phyloP scores from a whole-genome alignment of 106 monocot species.

The Dendrobium huoshanense region DNA sequence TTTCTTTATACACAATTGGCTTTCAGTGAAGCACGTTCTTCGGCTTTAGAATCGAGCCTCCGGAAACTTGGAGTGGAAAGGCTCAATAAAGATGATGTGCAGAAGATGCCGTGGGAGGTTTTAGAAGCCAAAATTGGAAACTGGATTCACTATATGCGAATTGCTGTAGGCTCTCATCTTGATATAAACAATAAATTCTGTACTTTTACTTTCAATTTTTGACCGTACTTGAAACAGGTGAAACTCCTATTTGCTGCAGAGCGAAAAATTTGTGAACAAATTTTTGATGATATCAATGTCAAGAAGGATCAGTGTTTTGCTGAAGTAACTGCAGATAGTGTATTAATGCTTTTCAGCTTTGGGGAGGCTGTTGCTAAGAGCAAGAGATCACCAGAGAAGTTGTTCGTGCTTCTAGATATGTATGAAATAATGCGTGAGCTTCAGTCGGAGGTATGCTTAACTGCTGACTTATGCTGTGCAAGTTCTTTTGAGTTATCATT shows the following conservation, averaged over 20 bases:
- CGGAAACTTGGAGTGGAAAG: conserved; percentile 79
- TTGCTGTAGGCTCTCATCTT: conserved; percentile 50
- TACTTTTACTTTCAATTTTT: neutral
- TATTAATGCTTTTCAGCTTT: conserved; percentile 83
- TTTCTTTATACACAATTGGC: neutral
- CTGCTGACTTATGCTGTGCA: neutral
- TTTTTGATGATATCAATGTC: conserved; percentile 62
- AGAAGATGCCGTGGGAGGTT: conserved; percentile 88
- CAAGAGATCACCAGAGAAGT: conserved; percentile 90
- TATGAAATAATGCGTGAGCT: conserved; percentile 96
- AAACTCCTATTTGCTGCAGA: conserved; percentile 92
- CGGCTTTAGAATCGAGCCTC: conserved; percentile 70
- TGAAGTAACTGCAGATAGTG: conserved; percentile 73
- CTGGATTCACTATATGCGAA: conserved; percentile 98
- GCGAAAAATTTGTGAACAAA: conserved; percentile 83
- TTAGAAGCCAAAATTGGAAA: conserved; percentile 92
- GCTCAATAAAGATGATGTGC: conserved; percentile 90
- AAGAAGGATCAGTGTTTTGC: conserved; percentile 79
- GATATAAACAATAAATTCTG: conserved; percentile 2
- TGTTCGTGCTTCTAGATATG: conserved; percentile 98
- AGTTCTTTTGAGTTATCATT: neutral
- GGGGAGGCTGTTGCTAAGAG: conserved; percentile 95
- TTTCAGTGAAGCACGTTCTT: conserved; percentile 66
- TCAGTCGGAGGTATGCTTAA: conserved; percentile 66
- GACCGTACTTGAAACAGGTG: conserved; percentile 52